Evolutionary conservation across 768 basidiomycete species (phyloP), one percentile per base, ranked within the genome.

Genomic region (Hypsizygus marmoreus): DNA sequence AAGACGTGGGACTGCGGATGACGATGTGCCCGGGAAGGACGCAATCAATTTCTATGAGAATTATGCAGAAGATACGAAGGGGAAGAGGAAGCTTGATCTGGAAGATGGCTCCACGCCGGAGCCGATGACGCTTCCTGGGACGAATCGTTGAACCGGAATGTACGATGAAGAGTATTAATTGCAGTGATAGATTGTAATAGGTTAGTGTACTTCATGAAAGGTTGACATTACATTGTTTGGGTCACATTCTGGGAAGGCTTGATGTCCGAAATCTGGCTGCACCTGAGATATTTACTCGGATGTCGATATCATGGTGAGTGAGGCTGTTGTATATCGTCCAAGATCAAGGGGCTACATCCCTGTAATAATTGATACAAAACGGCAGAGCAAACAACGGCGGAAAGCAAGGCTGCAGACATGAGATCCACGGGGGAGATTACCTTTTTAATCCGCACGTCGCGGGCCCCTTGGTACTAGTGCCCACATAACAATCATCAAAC

Each of bases 41-140:
- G 83, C 77, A 58, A 80, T 77, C 49, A 91, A 91, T 58, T 92
- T 92, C 61, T 92, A 92, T 55, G 90, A 92, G 74, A 91, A 91
- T 59, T 91, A 89, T 60, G 88, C 89, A 11, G 85, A 87, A 63
- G 82, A 83, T 56, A 85, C 82, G 40, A 80, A 75, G 55, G 82
- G 81, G 12, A 84, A 83, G 67, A 72, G 78, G 52, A 74, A 68
- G 49, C 51, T 66, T 6, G 30, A 49, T 24, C n/a, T n/a, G n/a
- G n/a, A n/a, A n/a, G n/a, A n/a, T n/a, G n/a, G n/a, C n/a, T n/a
- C n/a, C n/a, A 53, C 48, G 14, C 51, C 51, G n/a, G 48, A 53
- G 11, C 50, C 49, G 2, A 48, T 47, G 11, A 37, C 45, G 11
- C n/a, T 48, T 17, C 41, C 19, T 20, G 26, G 37, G 7, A n/a